Conservation (phyloP, 345 rosid genomes). For the Hibiscus trionum region DNA sequence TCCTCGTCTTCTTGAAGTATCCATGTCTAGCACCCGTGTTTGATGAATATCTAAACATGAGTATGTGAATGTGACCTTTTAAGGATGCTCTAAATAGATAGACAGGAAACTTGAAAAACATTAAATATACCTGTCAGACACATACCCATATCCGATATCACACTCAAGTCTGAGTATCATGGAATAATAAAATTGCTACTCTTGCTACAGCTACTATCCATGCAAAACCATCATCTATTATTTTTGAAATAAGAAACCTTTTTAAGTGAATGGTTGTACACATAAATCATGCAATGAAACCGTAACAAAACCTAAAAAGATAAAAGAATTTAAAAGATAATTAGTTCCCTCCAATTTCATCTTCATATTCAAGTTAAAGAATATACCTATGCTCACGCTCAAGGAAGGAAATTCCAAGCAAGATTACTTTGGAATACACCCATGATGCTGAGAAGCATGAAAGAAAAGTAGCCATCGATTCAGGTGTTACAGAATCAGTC, state of each 20-base stretch:
- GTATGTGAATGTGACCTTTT: not conserved
- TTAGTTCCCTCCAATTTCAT: not conserved
- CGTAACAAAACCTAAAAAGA: not conserved
- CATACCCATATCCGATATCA: not conserved
- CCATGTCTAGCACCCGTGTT: not conserved
- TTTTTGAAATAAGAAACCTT: not conserved
- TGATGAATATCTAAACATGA: not conserved
- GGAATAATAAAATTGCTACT: not conserved
- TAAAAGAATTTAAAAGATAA: not conserved
- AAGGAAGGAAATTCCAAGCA: slow-evolving; percentile 78
- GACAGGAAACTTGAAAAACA: not conserved
- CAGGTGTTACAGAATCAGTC: slow-evolving; percentile 22
- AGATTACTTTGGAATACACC: slow-evolving; percentile 80
- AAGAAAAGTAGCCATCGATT: slow-evolving; percentile 21
- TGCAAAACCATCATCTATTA: not conserved
- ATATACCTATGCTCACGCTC: slow-evolving; percentile 74
- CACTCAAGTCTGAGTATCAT: not conserved
- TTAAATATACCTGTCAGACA: not conserved
- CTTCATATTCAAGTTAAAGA: too few species aligned
- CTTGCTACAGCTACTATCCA: not conserved
- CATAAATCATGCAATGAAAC: slow-evolving; percentile 3
- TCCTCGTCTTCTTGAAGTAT: not conserved
- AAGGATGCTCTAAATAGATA: not conserved
- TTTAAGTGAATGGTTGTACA: not conserved
- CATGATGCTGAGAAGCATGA: slow-evolving; percentile 61